phyloP scores from a whole-genome alignment of 192 early-diverging fungal species.

The Backusella liffmaniae region DNA sequence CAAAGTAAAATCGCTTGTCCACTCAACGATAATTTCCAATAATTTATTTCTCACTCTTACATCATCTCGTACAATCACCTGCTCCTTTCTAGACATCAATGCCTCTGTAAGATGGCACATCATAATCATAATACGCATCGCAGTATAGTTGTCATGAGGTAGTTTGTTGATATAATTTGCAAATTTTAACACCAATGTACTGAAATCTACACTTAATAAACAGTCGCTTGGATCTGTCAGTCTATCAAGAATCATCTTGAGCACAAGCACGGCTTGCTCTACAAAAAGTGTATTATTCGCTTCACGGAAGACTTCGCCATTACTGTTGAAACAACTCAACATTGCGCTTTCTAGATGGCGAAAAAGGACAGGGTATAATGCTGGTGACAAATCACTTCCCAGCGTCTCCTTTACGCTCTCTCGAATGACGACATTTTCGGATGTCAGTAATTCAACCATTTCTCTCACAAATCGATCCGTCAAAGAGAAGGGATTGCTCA shows the following conservation, averaged over 20 bases:
- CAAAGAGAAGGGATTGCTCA: conserved; percentile 25
- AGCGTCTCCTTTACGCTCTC: conserved; percentile 76
- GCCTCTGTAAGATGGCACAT: conserved; percentile 73
- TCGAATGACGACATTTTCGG: conserved; percentile 70
- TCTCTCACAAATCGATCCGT: conserved; percentile 69
- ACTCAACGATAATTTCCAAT: conserved; percentile 63
- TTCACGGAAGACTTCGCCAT: conserved; percentile 53
- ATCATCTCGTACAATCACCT: conserved; percentile 65
- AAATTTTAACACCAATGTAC: conserved; percentile 57
- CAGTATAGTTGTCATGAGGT: conserved; percentile 38
- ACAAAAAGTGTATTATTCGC: conserved; percentile 60
- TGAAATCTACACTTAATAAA: conserved; percentile 62
- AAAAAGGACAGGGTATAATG: conserved; percentile 63
- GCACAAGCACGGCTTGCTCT: conserved; percentile 64
- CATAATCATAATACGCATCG: conserved; percentile 64
- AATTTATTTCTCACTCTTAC: conserved; percentile 65
- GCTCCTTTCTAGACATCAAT: conserved; percentile 66
- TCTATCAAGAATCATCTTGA: conserved; percentile 68
- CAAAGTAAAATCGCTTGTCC: conserved; percentile 65
- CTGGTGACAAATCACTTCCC: conserved; percentile 64
- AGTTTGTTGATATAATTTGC: conserved; percentile 65
- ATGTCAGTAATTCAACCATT: conserved; percentile 69
- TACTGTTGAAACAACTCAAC: conserved; percentile 56
- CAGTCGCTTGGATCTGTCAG: conserved; percentile 48
- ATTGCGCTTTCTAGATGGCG: conserved; percentile 53